phyloP scores from a whole-genome alignment of 2,329 filamentous ascomycete genomes.

The Cordyceps cateniannulata region DNA sequence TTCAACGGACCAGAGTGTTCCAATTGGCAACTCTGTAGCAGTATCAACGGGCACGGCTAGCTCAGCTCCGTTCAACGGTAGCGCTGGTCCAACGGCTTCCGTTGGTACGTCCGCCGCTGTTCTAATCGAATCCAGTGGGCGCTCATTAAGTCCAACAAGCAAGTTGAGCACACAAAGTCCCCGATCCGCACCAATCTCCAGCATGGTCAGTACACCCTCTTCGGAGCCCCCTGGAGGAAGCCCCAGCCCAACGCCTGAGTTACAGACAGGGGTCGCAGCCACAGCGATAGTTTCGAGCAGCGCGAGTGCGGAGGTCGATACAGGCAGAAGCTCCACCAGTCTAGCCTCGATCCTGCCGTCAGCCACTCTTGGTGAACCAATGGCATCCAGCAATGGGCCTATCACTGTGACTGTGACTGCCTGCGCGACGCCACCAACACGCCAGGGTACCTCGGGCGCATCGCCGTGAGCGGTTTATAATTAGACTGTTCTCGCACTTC shows the following conservation, averaged over 20 bases:
- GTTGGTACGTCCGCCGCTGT: neutral
- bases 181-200: neutral
- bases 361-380: neutral
- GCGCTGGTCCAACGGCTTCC: neutral
- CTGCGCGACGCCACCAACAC: neutral
- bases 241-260: neutral
- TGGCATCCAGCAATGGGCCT: neutral
- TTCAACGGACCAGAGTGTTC: neutral
- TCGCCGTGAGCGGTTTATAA: neutral
- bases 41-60: neutral
- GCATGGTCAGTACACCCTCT: neutral
- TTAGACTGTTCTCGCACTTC: neutral
- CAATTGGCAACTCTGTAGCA: neutral
- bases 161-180: neutral
- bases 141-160: neutral
- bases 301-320: neutral
- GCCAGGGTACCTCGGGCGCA: neutral
- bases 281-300: neutral
- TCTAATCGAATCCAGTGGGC: too few species aligned
- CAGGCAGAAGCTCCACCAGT: neutral
- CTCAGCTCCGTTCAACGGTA: neutral
- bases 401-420: neutral
- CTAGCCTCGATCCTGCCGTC: neutral
- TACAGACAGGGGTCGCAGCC: neutral
- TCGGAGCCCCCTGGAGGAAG: neutral